phyloP scores from a whole-genome alignment of 768 basidiomycete genomes.

The Podaxis sp. region DNA sequence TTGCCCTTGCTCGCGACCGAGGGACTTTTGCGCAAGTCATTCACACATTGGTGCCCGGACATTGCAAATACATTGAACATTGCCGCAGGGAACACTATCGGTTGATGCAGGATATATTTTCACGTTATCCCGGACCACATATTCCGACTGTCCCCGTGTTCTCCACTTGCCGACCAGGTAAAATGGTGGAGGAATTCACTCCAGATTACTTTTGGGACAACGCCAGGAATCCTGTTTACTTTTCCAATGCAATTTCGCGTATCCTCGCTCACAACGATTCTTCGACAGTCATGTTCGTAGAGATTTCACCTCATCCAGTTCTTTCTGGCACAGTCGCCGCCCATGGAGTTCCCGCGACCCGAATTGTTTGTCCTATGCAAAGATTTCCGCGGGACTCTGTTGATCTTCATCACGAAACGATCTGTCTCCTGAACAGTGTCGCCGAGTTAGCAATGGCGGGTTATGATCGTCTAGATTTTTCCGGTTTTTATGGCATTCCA shows the following conservation, averaged over 20 bases:
- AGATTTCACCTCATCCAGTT: constrained; percentile 40
- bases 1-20: constrained; percentile 25
- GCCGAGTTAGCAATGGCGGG: constrained; percentile 30
- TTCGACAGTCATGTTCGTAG: constrained; percentile 30
- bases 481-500: constrained; percentile 10
- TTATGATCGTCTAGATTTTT: constrained; percentile 32
- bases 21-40: constrained; percentile 38
- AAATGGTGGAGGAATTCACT: constrained; percentile 24
- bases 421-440: constrained; percentile 11
- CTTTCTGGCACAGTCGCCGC: constrained; percentile 23
- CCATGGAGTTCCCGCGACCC: constrained; percentile 28
- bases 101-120: constrained; percentile 32
- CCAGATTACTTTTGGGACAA: constrained; percentile 43
- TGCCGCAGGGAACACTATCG: constrained; percentile 29
- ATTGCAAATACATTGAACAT: constrained; percentile 37
- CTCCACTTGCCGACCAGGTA: constrained; percentile 35
- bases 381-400: neutral
- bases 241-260: constrained; percentile 30
- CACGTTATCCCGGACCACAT: constrained; percentile 28
- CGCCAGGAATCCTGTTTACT: constrained; percentile 36
- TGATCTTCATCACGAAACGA: constrained; percentile 1
- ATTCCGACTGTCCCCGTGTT: constrained; percentile 30
- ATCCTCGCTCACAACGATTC: constrained; percentile 22
- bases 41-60: constrained; percentile 36
- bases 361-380: constrained; percentile 2